Percentiles rank a stretch among this genome's conserved stretches.
These are phyloP conservation scores for Forsythia suspensa DNA, from an alignment of 257 asterid species.

Conservation along the genomic window DNA sequence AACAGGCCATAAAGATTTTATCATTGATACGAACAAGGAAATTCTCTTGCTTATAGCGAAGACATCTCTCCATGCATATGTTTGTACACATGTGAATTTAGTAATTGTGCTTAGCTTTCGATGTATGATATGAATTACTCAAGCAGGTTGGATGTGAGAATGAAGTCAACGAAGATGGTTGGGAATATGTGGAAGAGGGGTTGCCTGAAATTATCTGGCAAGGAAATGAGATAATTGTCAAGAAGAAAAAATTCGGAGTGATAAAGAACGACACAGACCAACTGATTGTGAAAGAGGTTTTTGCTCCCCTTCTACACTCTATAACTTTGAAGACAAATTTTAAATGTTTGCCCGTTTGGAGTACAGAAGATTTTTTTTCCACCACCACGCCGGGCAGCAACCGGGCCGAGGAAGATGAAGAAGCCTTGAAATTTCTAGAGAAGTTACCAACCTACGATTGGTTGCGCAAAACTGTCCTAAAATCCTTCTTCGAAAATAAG, in stretches of 20 bases:
- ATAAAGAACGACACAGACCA: constrained; percentile 55
- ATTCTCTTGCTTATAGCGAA: not conserved
- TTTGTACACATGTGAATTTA: not conserved
- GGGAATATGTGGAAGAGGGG: constrained; percentile 96
- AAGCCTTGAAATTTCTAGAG: too few species aligned
- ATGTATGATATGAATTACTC: not conserved
- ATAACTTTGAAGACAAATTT: too few species aligned
- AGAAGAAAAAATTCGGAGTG: constrained; percentile 79
- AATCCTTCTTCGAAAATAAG: too few species aligned
- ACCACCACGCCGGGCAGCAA: too few species aligned
- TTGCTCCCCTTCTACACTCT: constrained; percentile 20
- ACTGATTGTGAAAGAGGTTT: constrained; percentile 51
- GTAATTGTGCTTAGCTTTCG: not conserved
- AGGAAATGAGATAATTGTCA: constrained; percentile 95
- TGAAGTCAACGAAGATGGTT: constrained; percentile 60
- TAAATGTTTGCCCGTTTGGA: too few species aligned
- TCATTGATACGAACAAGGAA: not conserved
- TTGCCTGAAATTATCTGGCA: constrained; percentile 97
- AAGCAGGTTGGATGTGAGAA: constrained; percentile 48
- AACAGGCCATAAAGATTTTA: not conserved
- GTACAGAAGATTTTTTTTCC: too few species aligned
- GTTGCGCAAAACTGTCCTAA: too few species aligned
- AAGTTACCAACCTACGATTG: too few species aligned
- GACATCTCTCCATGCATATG: not conserved
- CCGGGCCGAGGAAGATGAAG: too few species aligned